These are phyloP conservation scores for Stylosanthes scabra DNA, from an alignment of 331 rosid genomes.

Conservation along the genomic window DNA sequence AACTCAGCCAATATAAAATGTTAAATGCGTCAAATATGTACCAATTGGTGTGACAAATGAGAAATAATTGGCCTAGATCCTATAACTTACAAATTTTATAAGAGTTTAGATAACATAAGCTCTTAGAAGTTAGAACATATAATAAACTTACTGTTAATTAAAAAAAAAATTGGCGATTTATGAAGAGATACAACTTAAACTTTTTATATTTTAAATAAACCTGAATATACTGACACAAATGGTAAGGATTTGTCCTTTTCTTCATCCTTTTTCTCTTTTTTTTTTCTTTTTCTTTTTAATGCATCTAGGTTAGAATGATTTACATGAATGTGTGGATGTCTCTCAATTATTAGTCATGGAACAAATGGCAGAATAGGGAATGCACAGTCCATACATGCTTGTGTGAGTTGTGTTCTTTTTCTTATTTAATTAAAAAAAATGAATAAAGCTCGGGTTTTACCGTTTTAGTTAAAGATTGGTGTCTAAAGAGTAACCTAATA, in stretches of 20 bases:
- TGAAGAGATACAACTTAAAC: no score
- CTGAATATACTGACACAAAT: background rate
- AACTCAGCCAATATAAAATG: background rate
- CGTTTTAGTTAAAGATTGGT: no score
- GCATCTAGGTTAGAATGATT: background rate
- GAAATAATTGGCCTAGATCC: background rate
- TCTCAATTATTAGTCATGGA: background rate
- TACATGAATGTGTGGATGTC: background rate
- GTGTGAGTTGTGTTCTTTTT: background rate
- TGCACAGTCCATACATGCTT: background rate
- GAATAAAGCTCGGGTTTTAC: no score
- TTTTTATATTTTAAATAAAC: no score
- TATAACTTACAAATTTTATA: background rate
- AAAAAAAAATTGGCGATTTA: no score
- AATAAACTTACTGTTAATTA: no score
- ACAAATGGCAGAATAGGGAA: background rate
- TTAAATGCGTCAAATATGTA: background rate
- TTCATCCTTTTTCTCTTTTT: no score
- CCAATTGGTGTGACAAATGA: background rate
- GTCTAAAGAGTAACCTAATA: no score
- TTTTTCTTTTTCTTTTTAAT: no score
- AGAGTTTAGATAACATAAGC: background rate
- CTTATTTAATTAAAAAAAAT: no score
- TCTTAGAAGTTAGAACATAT: no score
- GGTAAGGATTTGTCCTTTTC: background rate